phyloP scores from a whole-genome alignment of 2,329 filamentous ascomycete genomes.

The Aspergillus uvarum region DNA sequence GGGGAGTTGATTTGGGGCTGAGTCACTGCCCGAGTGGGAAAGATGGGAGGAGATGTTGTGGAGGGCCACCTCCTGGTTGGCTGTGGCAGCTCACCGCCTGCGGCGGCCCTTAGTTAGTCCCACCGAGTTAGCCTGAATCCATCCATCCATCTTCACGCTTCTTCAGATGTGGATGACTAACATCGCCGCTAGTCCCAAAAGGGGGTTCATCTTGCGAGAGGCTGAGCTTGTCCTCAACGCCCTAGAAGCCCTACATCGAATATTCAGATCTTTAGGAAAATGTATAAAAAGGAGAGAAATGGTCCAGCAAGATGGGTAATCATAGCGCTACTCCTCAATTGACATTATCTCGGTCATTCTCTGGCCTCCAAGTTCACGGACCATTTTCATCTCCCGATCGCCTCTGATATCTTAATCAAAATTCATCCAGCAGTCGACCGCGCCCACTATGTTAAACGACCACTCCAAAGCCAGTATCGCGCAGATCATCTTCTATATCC shows the following conservation, averaged over 20 bases:
- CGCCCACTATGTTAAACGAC: slow-evolving; percentile 17
- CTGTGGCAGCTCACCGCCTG: too few species aligned
- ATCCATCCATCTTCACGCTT: too few species aligned
- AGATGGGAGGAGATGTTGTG: too few species aligned
- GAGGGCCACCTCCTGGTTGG: too few species aligned
- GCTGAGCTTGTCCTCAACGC: background rate
- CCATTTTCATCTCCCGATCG: too few species aligned
- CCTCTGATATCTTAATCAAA: background rate
- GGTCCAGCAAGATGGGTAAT: background rate
- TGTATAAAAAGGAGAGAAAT: background rate
- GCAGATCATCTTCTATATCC: slow-evolving; percentile 23
- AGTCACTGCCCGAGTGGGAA: background rate
- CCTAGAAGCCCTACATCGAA: background rate
- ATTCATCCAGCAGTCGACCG: background rate
- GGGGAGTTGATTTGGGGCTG: background rate
- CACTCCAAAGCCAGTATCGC: slow-evolving; percentile 23
- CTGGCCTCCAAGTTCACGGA: too few species aligned
- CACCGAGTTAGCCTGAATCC: too few species aligned
- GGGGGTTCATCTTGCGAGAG: background rate
- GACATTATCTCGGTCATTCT: background rate
- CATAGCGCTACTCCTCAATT: background rate
- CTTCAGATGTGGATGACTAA: background rate
- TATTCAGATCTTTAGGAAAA: background rate
- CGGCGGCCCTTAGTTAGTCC: too few species aligned
- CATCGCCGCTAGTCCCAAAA: background rate